A percentile compares a stretch with the other conserved stretches of the same genome.
phyloP scores from a whole-genome alignment of 495 filamentous ascomycete genomes.

The Eremomyces bilateralis region DNA sequence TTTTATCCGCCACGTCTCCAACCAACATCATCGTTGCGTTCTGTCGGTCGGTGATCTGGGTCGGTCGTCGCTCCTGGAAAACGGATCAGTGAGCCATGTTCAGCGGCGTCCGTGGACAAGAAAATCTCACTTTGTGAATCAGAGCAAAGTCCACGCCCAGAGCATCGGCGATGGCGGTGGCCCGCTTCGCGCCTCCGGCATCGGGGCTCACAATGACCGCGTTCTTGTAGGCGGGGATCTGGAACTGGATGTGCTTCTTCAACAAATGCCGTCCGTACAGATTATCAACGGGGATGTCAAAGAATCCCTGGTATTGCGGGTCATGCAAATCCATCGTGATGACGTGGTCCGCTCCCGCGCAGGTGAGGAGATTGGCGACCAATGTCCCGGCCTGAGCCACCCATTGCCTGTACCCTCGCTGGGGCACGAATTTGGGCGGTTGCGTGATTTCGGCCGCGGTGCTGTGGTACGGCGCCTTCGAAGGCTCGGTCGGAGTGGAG shows the following conservation, averaged over 20 bases:
- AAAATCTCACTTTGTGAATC: conserved; percentile 72
- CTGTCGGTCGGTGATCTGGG: conserved; percentile 74
- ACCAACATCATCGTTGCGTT: conserved; percentile 99
- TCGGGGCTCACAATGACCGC: conserved; percentile 91
- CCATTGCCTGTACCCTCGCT: conserved; percentile 94
- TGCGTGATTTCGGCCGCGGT: conserved; percentile 1
- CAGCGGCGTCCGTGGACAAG: conserved; percentile 5
- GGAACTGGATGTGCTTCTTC: conserved; percentile 71
- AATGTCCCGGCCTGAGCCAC: conserved; percentile 92
- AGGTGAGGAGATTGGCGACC: conserved; percentile 83
- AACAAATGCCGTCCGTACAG: conserved; percentile 74
- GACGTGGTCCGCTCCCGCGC: conserved; percentile 87
- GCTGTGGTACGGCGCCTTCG: background rate
- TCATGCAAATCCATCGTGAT: conserved; percentile 97
- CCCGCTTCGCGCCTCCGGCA: conserved; percentile 88
- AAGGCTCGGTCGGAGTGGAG: background rate
- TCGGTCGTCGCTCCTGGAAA: conserved; percentile 80
- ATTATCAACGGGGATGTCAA: conserved; percentile 96
- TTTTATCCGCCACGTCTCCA: conserved; percentile 60
- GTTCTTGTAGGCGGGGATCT: conserved; percentile 69
- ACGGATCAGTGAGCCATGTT: conserved; percentile 7
- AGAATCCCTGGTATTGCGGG: conserved; percentile 96
- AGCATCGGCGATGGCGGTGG: conserved; percentile 88
- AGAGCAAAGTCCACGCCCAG: conserved; percentile 85
- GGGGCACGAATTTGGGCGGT: conserved; percentile 40